Evolutionary conservation across 2,329 filamentous ascomycete species (phyloP), one percentile per base, ranked within the genome.

Genomic region (Thyridium curvatum): DNA sequence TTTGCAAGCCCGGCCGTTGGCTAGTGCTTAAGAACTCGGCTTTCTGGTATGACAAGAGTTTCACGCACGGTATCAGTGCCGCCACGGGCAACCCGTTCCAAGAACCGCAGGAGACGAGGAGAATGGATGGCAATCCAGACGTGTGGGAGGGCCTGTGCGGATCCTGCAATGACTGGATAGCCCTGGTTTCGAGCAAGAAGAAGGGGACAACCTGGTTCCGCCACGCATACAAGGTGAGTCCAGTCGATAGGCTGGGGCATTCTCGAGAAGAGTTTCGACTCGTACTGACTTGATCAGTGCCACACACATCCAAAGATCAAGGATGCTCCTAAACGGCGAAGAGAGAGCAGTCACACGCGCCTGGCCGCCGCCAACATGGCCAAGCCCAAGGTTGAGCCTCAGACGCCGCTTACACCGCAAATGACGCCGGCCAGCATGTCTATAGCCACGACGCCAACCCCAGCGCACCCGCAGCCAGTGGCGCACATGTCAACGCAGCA

Each of bases 21-120:
- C 74, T 91, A 39, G 86, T 90, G 13, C 69, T 94, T 42, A 94
- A 93, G 68, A 93, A 94, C 64, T 90, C 84, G 40, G 87, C 87
- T 7, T 94, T 87, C 59, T 94, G 88, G 87, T 94, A 94, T 60
- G 87, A 94, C 66, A 91, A 93, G 69, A 86, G 83, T 41, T 94
- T 93, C 59, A 87, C 84, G 3, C 88, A 94, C 54, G 87, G 87
- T 36, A 87, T 94, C 58, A 88, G 84, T 54, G 86, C 85, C 18
- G 82, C 84, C 4, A 91, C 86, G 0, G 86, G 87, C 17, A 81
- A 74, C 46, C 78, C 82, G 4, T 91, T 93, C 64, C 80, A 86
- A 55, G 80, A 84, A 49, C 87, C 87, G 3, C 77, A 84, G 44
- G 76, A 87, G 52, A 86, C 79, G 16, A 71, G 85, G 41, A 74